Evolutionary conservation across 2,329 filamentous ascomycete genomes (phyloP), one percentile per base, ranked within the genome.

Genomic region (Rhytidhysteron rufulum): DNA sequence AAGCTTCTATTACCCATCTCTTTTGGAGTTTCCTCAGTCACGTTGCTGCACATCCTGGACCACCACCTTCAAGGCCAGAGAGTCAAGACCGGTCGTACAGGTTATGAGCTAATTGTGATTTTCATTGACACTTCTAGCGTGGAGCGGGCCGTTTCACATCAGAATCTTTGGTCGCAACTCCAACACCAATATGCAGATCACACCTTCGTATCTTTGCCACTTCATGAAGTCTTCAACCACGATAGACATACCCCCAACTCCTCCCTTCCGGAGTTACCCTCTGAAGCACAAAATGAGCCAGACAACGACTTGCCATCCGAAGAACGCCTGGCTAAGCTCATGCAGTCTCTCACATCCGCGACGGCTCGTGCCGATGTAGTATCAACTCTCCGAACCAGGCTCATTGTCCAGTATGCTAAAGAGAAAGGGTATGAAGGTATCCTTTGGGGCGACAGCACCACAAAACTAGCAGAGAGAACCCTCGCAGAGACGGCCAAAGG

Each of bases 401-500:
- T 95, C 4, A 75, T 96, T 22, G 71, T 88, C 5, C 54, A 63
- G 32, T 45, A 60, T 20, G 61, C 62, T 8, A 74, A 78, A 45
- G 63, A 70, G 13, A 67, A 75, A 20, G 67, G 59, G 10, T 93
- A 83, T 60, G 78, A 84, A 48, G 82, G 81, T 10, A 75, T 97
- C 31, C 67, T 97, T 2, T 84, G 93, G 65, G 90, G 87, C 17
- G 83, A 91, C 66, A 94, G 82, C 50, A 95, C 93, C 16, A 96
- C 89, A 4, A 80, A 83, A 13, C 80, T 98, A 21, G 91, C 93
- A 4, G 88, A 91, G 51, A 82, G 88, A 55, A 87, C 88, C 0
- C 78, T 98, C 11, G 76, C 88, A 5, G 88, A 93, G 67, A 89
- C 91, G 2, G 89, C 91, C 18, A 96, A 95, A 67, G 93, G 93